These are phyloP conservation scores for Sphagnum fallax DNA, from an alignment of 228 moss, liverwort and hornwort species.

Conservation along the genomic window DNA sequence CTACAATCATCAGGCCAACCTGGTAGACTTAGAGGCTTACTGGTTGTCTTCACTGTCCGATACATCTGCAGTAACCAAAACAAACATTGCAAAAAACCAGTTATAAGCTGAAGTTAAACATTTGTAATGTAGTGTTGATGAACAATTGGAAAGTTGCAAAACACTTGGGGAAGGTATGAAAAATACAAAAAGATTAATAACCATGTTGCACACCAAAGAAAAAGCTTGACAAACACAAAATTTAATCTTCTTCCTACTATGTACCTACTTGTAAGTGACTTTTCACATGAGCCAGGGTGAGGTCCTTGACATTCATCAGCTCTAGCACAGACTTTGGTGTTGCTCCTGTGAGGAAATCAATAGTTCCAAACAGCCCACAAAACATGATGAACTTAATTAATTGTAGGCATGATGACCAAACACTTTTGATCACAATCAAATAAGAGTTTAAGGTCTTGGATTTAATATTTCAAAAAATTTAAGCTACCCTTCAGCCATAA, in stretches of 20 bases:
- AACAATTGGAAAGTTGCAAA: neutral
- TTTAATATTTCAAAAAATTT: no score
- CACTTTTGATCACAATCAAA: no score
- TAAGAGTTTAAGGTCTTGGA: no score
- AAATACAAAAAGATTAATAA: neutral
- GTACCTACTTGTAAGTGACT: conserved; percentile 77
- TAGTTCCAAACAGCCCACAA: no score
- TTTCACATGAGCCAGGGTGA: conserved; percentile 93
- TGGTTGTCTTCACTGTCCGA: conserved; percentile 87
- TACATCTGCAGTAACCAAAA: conserved; percentile 68
- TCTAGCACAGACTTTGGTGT: conserved; percentile 95
- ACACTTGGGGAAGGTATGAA: neutral
- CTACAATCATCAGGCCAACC: conserved; percentile 19
- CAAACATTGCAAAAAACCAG: no score
- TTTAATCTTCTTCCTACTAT: neutral
- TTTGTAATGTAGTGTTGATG: no score
- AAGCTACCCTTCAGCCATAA: no score
- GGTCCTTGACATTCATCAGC: conserved; percentile 88
- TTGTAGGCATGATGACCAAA: no score
- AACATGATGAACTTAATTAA: no score
- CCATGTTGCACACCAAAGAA: neutral
- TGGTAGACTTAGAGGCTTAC: conserved; percentile 62
- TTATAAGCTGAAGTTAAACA: no score
- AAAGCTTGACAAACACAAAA: neutral
- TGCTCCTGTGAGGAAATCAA: conserved; percentile 39